Evolutionary conservation across 2,329 filamentous ascomycete species (phyloP).

Genomic region (Gnomoniopsis sp.): DNA sequence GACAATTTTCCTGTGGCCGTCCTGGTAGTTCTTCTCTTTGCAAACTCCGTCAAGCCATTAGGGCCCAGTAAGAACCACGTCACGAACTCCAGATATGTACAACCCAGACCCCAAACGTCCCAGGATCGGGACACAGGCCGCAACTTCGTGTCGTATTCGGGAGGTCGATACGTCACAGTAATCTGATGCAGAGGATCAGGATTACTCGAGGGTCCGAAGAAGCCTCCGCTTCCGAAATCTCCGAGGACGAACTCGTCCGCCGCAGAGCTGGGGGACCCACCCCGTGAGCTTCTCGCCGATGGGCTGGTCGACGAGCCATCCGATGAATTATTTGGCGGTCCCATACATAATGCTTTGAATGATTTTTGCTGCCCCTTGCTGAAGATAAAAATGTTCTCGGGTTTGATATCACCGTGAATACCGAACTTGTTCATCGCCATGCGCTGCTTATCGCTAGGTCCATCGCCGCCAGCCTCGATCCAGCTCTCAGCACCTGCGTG

Average conservation of each 20-base stretch:
- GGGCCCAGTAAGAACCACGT: conserved; percentile 20
- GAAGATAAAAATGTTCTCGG: conserved; percentile 20
- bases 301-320: background rate
- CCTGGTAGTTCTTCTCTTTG: conserved; percentile 16
- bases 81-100: conserved; percentile 23
- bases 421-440: conserved; percentile 18
- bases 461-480: conserved; percentile 9
- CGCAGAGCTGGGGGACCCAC: conserved; percentile 10
- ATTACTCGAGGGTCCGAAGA: conserved; percentile 16
- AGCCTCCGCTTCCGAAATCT: conserved; percentile 19
- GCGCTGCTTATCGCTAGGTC: conserved; percentile 13
- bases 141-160: conserved; percentile 18
- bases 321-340: conserved; percentile 2
- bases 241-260: conserved; percentile 11
- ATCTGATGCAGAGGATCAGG: conserved; percentile 18
- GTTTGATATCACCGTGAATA: conserved; percentile 20
- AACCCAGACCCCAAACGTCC: conserved; percentile 25
- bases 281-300: conserved; percentile 7
- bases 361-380: conserved; percentile 15
- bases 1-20: conserved; percentile 17
- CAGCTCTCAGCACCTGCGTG: conserved; percentile 19
- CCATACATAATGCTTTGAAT: conserved; percentile 14
- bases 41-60: conserved; percentile 15
- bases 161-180: conserved; percentile 17
- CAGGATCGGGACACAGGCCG: conserved; percentile 20